Evolutionary conservation across 345 rosid species (phyloP).

Genomic region (Populus pruinosa): DNA sequence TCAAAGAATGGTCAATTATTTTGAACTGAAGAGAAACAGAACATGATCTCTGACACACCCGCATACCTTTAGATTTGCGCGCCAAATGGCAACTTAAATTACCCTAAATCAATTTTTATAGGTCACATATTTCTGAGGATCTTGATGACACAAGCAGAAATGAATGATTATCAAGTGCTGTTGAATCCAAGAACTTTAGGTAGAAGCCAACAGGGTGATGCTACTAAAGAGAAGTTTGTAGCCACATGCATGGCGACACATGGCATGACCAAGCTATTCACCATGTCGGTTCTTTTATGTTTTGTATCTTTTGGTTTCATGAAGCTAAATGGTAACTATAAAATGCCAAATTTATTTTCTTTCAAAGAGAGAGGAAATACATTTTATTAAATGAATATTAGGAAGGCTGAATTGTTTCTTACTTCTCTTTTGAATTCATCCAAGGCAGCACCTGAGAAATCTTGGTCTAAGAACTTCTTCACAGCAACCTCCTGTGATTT

Average conservation of each 20-base stretch:
- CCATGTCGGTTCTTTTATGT: not conserved
- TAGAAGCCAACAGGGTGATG: not conserved
- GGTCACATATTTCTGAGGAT: not conserved
- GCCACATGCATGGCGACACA: not conserved
- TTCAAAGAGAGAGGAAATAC: not conserved
- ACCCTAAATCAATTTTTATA: not conserved
- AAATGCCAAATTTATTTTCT: not conserved
- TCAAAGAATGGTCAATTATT: constrained; percentile 1
- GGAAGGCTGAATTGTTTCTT: constrained; percentile 37
- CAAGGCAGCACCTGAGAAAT: constrained; percentile 96
- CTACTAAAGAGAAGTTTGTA: not conserved
- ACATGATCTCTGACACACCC: constrained; percentile 8
- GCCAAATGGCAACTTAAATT: not conserved
- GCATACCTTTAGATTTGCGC: not conserved
- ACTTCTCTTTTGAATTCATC: constrained; percentile 97
- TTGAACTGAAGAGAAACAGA: not conserved
- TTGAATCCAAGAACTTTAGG: not conserved
- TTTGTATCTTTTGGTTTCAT: not conserved
- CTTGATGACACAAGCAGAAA: not conserved
- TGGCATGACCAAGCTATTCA: not conserved
- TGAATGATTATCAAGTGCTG: not conserved
- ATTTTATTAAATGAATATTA: constrained; percentile 4
- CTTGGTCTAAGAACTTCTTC: constrained; percentile 98
- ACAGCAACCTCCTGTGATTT: constrained; percentile 92
- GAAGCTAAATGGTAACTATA: not conserved